Conservation (phyloP, 129 eudicot species). For the Artemisia tridentata region DNA sequence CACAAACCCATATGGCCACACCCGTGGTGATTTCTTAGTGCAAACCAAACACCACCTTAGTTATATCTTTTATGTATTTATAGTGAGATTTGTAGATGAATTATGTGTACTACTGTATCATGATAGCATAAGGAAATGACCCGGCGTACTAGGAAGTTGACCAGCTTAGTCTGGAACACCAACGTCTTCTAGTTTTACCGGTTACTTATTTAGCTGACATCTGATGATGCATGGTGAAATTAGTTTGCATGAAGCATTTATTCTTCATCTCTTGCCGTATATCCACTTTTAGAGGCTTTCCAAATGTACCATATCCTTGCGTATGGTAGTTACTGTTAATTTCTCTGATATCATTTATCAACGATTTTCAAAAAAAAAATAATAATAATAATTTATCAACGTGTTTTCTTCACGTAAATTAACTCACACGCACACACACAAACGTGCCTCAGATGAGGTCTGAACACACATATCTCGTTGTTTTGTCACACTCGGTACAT, state of each 20-base stretch:
- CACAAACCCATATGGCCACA: too few relatives aligned
- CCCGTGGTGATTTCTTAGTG: too few relatives aligned
- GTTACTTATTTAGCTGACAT: background rate
- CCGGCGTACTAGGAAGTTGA: background rate
- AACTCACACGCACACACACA: too few relatives aligned
- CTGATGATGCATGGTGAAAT: constrained; percentile 2
- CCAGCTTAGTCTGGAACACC: background rate
- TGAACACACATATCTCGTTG: too few relatives aligned
- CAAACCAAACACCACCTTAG: background rate
- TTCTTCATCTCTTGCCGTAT: background rate
- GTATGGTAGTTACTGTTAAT: background rate
- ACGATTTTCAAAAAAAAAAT: too few relatives aligned
- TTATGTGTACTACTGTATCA: background rate
- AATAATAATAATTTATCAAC: too few relatives aligned
- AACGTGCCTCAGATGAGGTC: too few relatives aligned
- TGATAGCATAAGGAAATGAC: too few relatives aligned
- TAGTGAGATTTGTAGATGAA: background rate
- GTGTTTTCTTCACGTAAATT: too few relatives aligned
- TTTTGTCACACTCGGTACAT: too few relatives aligned
- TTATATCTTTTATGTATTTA: background rate
- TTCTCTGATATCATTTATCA: background rate
- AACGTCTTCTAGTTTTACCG: background rate
- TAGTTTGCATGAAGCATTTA: background rate
- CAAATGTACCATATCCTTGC: constrained; percentile 3
- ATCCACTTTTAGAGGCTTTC: background rate